phyloP scores from a whole-genome alignment of 176 grass and related monocot genomes.

The Coix lacrymajobi region DNA sequence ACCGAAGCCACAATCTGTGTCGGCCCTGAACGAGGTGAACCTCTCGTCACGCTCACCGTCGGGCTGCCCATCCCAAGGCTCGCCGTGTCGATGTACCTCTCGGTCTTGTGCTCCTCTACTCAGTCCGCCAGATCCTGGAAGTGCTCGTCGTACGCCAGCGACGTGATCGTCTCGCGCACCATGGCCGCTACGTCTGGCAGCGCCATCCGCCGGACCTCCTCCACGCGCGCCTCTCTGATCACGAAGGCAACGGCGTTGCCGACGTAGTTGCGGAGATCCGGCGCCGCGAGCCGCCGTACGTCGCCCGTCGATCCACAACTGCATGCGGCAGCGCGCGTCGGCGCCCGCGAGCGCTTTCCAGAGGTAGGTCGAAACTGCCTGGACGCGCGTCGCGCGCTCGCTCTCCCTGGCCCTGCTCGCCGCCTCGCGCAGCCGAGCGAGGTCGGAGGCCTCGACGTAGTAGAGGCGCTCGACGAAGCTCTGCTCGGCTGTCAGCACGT shows the following conservation, averaged over 20 bases:
- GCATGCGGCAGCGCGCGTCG: constrained; percentile 38
- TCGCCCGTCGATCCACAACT: constrained; percentile 34
- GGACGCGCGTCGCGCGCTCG: constrained; percentile 25
- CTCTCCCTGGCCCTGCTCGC: too few species aligned
- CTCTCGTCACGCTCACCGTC: not conserved
- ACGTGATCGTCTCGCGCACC: constrained; percentile 24
- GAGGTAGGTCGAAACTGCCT: constrained; percentile 42
- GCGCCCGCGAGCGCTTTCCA: constrained; percentile 40
- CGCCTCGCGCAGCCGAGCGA: not conserved
- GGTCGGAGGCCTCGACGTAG: constrained; percentile 14
- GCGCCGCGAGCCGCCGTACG: not conserved
- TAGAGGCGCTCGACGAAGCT: constrained; percentile 35
- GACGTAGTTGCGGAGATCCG: constrained; percentile 17
- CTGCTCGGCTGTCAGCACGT: constrained; percentile 8
- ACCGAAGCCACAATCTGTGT: not conserved
- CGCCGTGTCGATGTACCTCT: constrained; percentile 4
- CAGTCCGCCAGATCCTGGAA: constrained; percentile 55
- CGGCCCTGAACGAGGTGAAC: not conserved
- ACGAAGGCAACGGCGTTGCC: constrained; percentile 40
- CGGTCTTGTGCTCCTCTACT: constrained; percentile 34
- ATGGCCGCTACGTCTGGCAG: constrained; percentile 15
- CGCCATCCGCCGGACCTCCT: constrained; percentile 6
- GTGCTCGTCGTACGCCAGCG: constrained; percentile 11
- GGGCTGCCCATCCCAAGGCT: constrained; percentile 30
- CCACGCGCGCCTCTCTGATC: constrained; percentile 17